Evolutionary conservation across 805 yeast species (phyloP).

Genomic region (Peterozyma toletana): DNA sequence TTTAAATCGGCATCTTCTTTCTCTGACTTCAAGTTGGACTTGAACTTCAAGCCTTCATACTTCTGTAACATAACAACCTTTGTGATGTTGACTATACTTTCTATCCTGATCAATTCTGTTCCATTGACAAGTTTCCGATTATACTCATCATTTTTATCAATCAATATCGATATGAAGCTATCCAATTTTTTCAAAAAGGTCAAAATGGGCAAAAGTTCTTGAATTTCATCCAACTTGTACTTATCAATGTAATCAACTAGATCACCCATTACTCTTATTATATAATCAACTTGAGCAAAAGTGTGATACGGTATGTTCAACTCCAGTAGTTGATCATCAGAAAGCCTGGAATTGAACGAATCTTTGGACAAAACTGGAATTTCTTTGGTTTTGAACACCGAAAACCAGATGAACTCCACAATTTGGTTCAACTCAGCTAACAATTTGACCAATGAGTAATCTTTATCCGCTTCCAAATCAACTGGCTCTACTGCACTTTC

Average conservation of each 20-base stretch:
- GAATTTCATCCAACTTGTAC: slow-evolving; percentile 15
- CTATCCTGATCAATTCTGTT: slow-evolving; percentile 26
- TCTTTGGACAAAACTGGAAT: slow-evolving; percentile 17
- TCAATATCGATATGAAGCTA: slow-evolving; percentile 19
- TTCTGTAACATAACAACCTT: slow-evolving; percentile 18
- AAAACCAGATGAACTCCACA: slow-evolving; percentile 55
- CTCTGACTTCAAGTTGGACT: not conserved
- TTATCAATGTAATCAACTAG: slow-evolving; percentile 52
- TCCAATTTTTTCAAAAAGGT: slow-evolving; percentile 19
- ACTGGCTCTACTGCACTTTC: not conserved
- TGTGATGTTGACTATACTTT: slow-evolving; percentile 22
- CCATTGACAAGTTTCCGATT: slow-evolving; percentile 13
- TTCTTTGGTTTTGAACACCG: slow-evolving; percentile 30
- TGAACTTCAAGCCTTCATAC: slow-evolving; percentile 20
- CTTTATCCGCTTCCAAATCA: slow-evolving; percentile 14
- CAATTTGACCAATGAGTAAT: slow-evolving; percentile 23
- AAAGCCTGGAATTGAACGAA: slow-evolving; percentile 13
- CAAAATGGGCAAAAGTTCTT: slow-evolving; percentile 16
- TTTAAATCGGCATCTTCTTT: not conserved
- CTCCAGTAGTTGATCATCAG: not conserved
- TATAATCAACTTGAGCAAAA: slow-evolving; percentile 60
- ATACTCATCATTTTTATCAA: slow-evolving; percentile 15
- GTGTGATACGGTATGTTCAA: slow-evolving; percentile 8
- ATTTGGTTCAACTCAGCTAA: slow-evolving; percentile 38
- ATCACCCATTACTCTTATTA: slow-evolving; percentile 60